These are phyloP conservation scores for Metschnikowia dekortorum DNA, from an alignment of 805 yeast genomes.

Conservation along the genomic window DNA sequence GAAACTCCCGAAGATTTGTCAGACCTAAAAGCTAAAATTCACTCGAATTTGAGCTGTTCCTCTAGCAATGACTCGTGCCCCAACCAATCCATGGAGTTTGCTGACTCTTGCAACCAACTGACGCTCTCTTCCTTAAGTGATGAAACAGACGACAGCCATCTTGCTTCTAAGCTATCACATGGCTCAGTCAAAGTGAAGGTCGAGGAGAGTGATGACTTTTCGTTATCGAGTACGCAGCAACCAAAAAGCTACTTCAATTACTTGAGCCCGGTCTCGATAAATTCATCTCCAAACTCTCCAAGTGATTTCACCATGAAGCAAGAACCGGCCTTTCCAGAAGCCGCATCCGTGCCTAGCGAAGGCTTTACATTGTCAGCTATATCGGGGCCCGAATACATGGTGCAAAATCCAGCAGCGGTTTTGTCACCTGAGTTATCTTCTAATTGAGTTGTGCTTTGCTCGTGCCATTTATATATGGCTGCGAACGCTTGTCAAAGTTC, in stretches of 20 bases:
- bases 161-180: constrained; percentile 1
- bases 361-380: constrained; percentile 13
- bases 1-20: constrained; percentile 12
- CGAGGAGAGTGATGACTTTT: constrained; percentile 8
- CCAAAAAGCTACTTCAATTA: constrained; percentile 27
- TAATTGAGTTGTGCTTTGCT: neutral
- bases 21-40: constrained; percentile 12
- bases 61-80: neutral
- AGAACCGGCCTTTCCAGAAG: constrained; percentile 8
- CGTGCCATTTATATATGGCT: constrained; percentile 2
- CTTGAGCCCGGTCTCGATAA: constrained; percentile 41
- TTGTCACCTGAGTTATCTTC: constrained; percentile 22
- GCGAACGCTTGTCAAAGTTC: constrained; percentile 14
- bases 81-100: neutral
- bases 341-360: neutral
- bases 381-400: constrained; percentile 30
- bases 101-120: constrained; percentile 1
- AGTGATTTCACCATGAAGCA: constrained; percentile 32
- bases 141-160: constrained; percentile 3
- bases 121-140: constrained; percentile 2
- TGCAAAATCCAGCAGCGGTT: constrained; percentile 47
- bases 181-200: constrained; percentile 6
- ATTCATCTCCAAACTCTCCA: constrained; percentile 38
- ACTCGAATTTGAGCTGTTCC: constrained; percentile 7
- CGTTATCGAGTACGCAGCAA: constrained; percentile 7